These are phyloP conservation scores for Aurifilum marmelostoma DNA, from an alignment of 2,329 filamentous ascomycete genomes.

Conservation along the genomic window DNA sequence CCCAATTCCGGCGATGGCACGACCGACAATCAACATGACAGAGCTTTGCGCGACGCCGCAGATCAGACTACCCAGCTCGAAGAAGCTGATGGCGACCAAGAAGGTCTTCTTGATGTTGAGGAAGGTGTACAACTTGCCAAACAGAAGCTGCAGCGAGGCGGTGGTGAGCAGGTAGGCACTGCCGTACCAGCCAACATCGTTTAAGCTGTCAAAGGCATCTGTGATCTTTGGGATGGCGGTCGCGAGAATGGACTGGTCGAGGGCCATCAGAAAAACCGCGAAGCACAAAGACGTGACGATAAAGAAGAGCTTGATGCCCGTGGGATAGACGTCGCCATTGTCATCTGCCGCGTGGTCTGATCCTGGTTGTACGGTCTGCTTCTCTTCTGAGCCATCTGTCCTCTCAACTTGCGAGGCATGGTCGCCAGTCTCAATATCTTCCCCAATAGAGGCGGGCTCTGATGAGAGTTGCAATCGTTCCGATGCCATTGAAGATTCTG, in stretches of 20 bases:
- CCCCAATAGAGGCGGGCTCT: not conserved
- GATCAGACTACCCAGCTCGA: slow-evolving; percentile 45
- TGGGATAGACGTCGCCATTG: slow-evolving; percentile 37
- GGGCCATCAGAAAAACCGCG: slow-evolving; percentile 43
- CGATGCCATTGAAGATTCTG: not conserved
- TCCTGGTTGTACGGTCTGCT: not conserved
- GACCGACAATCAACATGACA: slow-evolving; percentile 37
- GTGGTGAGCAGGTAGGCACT: slow-evolving; percentile 38
- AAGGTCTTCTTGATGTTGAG: slow-evolving; percentile 45
- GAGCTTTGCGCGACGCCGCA: slow-evolving; percentile 40
- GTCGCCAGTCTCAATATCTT: not conserved
- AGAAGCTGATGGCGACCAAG: slow-evolving; percentile 42
- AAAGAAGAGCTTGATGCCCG: slow-evolving; percentile 43
- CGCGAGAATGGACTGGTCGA: slow-evolving; percentile 1
- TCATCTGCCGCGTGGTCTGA: not conserved
- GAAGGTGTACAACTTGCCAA: slow-evolving; percentile 46
- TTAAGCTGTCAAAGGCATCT: slow-evolving; percentile 5
- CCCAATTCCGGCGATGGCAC: slow-evolving; percentile 40
- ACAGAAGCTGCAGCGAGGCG: slow-evolving; percentile 42
- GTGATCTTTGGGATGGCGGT: not conserved
- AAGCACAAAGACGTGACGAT: slow-evolving; percentile 52
- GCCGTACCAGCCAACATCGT: slow-evolving; percentile 38
- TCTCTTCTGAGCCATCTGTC: not conserved
- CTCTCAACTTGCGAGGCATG: not conserved
- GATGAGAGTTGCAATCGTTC: not conserved